These are phyloP conservation scores for Bipolaris cookei DNA, from an alignment of 2,329 filamentous ascomycete genomes.

Conservation along the genomic window DNA sequence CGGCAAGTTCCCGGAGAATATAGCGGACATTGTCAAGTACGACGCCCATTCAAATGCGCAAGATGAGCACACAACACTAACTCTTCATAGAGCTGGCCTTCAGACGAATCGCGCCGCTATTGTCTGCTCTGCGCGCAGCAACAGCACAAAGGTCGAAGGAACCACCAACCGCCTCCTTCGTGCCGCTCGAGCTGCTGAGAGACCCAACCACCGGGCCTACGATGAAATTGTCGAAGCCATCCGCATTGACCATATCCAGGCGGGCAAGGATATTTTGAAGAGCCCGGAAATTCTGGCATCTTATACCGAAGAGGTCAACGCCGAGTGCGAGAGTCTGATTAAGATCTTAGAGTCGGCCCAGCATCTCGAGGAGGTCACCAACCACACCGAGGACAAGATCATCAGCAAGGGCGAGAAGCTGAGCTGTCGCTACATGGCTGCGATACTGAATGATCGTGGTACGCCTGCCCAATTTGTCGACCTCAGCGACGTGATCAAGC, in stretches of 20 bases:
- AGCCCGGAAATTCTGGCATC: constrained; percentile 54
- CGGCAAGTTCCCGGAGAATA: constrained; percentile 80
- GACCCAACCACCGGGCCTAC: constrained; percentile 60
- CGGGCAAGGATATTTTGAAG: constrained; percentile 62
- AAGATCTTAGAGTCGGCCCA: constrained; percentile 74
- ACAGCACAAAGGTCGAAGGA: constrained; percentile 90
- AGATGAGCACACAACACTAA: constrained; percentile 18
- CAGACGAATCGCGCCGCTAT: constrained; percentile 79
- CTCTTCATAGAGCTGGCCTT: constrained; percentile 62
- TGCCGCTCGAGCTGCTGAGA: constrained; percentile 55
- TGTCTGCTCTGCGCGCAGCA: constrained; percentile 94
- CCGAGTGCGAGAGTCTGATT: constrained; percentile 79
- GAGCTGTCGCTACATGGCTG: constrained; percentile 89
- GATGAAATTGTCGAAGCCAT: constrained; percentile 80
- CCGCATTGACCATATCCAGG: constrained; percentile 78
- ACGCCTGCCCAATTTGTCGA: constrained; percentile 91
- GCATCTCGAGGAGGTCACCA: constrained; percentile 59
- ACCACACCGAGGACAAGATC: constrained; percentile 69
- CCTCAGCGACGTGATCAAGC: constrained; percentile 79
- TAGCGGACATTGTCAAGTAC: constrained; percentile 67
- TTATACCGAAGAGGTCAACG: constrained; percentile 71
- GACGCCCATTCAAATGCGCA: constrained; percentile 1
- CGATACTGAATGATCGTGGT: constrained; percentile 78
- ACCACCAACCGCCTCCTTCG: constrained; percentile 77
- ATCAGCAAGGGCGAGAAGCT: constrained; percentile 96